Base-by-base conservation (phyloP, 208 protist species). In the Leishmania tropica region DNA sequence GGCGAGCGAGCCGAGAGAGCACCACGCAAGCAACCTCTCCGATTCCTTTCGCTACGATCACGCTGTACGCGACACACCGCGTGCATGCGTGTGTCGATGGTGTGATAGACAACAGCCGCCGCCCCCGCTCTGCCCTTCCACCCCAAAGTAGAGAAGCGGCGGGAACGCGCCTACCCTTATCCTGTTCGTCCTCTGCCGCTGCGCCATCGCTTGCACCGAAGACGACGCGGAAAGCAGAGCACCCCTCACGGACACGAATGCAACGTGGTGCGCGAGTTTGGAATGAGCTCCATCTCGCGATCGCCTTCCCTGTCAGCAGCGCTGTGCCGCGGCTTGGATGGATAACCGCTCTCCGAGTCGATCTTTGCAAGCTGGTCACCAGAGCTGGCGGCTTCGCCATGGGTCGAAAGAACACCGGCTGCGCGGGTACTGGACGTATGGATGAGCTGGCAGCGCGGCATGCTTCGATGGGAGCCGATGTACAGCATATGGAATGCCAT, bases 361-460 rank as follows among this genome's bases (percentile, higher is more conserved):
- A 2, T 31, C 2, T 68, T 40, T 8, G 31, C 8, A 35, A 2
- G 62, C 4, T 10, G 15, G 7, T 68, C 8, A 24, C 5, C 28
- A 35, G 15, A 35, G 47, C 28, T 31, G 45, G 19, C 19, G 24
- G 11, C 75, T 3, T 19, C 48, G n/a, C 3, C 73, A 28, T 15
- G 19, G 35, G 48, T 64, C 7, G 51, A 15, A 21, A 76, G 73
- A 5, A 3, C 19, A 62, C 17, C 51, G 13, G 17, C 73, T 42
- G 13, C 35, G 47, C 73, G 51, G 8, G 35, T 31, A 19, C 35
- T 10, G 19, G 28, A 15, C 31, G 65, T 2, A 35, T 40, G 53
- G 24, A 78, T 3, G 24, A 78, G 75, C 56, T 78, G 53, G 75
- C 75, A 78, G 21, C 35, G 75, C 35, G 75, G 53, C 48, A 65